Evolutionary conservation across 179 eudicot genomes (phyloP).

Genomic region (Beta macrorhiza): DNA sequence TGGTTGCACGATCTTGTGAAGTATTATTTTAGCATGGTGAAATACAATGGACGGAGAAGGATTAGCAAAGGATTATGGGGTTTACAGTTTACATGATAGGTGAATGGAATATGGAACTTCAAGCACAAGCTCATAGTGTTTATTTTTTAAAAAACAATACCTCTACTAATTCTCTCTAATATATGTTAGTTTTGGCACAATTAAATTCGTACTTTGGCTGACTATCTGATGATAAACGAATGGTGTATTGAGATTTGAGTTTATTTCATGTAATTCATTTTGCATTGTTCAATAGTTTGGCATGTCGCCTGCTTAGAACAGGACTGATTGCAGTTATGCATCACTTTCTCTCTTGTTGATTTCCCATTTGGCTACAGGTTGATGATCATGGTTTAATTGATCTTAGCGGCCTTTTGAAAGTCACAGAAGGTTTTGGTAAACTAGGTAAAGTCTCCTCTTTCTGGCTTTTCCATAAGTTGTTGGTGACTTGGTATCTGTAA

Average conservation of each 20-base stretch:
- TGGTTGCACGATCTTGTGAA: background rate
- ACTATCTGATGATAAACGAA: background rate
- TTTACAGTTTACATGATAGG: background rate
- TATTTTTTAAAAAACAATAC: background rate
- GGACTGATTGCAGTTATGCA: background rate
- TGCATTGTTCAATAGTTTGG: background rate
- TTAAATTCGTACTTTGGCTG: background rate
- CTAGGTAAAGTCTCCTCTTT: slow-evolving; percentile 34
- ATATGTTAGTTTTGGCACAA: background rate
- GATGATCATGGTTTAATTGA: slow-evolving; percentile 54
- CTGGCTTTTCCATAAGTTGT: background rate
- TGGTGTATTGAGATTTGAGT: background rate
- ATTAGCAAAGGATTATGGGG: background rate
- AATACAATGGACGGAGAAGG: too few species aligned
- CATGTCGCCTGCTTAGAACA: background rate
- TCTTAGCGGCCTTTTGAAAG: slow-evolving; percentile 59
- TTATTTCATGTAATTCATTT: background rate
- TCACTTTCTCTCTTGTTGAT: background rate
- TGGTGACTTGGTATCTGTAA: background rate
- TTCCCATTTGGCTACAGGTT: slow-evolving; percentile 33
- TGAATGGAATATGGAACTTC: too few species aligned
- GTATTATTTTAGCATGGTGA: background rate
- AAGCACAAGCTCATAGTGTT: background rate
- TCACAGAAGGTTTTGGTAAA: slow-evolving; percentile 49
- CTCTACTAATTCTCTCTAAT: background rate